Conservation (phyloP, 257 asterid genomes). For the Gentiana macrophylla region DNA sequence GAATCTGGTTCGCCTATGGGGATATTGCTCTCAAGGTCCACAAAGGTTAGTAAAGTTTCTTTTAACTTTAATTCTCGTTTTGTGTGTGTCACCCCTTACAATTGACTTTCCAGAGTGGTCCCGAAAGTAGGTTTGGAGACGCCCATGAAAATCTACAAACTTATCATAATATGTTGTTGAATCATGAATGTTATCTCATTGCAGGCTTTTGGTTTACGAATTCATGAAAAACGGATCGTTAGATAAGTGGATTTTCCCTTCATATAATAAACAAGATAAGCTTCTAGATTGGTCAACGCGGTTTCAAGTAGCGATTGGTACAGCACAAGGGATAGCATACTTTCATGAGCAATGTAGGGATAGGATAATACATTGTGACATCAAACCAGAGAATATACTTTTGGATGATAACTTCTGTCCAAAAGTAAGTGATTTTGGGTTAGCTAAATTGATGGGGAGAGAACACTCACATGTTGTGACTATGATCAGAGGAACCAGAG, state of each 20-base stretch:
- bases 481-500: slow-evolving; percentile 82
- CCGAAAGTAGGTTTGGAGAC: no score
- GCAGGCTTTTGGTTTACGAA: slow-evolving; percentile 89
- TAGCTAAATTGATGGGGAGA: slow-evolving; percentile 91
- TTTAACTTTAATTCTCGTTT: background rate
- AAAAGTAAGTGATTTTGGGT: slow-evolving; percentile 87
- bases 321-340: slow-evolving; percentile 86
- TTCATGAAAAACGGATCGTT: slow-evolving; percentile 86
- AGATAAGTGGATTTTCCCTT: slow-evolving; percentile 82
- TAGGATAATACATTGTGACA: slow-evolving; percentile 82
- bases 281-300: slow-evolving; percentile 69
- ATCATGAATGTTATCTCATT: background rate
- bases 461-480: slow-evolving; percentile 83
- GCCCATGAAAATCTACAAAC: no score
- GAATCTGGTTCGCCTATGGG: slow-evolving; percentile 78
- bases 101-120: no score
- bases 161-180: background rate
- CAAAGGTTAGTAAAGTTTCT: slow-evolving; percentile 30
- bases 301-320: slow-evolving; percentile 58
- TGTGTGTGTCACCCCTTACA: no score
- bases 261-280: slow-evolving; percentile 27
- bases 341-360: slow-evolving; percentile 91
- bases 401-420: slow-evolving; percentile 77
- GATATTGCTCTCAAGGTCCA: slow-evolving; percentile 73
- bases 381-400: slow-evolving; percentile 86